phyloP scores from a whole-genome alignment of 176 grass and related monocot genomes.

The Canna indica region DNA sequence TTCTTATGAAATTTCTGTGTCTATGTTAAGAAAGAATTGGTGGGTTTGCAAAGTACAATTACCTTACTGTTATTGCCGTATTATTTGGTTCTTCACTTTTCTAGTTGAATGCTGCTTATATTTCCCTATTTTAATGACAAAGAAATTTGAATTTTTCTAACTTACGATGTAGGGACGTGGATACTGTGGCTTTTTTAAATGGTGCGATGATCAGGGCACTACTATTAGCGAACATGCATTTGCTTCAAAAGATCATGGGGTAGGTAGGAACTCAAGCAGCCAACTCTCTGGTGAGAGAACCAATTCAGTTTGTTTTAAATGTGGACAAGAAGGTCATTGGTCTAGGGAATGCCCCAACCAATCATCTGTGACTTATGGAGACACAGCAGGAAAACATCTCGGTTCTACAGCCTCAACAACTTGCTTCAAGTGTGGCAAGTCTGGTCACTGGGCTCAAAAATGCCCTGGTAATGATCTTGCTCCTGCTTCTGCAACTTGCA shows the following conservation, averaged over 20 bases:
- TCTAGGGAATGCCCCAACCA: too few relatives aligned
- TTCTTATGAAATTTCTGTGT: too few relatives aligned
- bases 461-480: conserved; percentile 6
- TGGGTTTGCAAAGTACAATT: too few relatives aligned
- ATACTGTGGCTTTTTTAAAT: conserved; percentile 75
- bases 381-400: conserved; percentile 32
- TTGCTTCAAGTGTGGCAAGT: conserved; percentile 25
- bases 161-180: too few relatives aligned
- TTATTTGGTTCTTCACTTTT: too few relatives aligned
- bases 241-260: conserved; percentile 23
- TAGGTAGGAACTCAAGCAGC: conserved; percentile 17
- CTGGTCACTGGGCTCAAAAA: conserved; percentile 29
- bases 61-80: too few relatives aligned
- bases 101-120: too few relatives aligned
- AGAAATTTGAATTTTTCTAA: too few relatives aligned
- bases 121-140: too few relatives aligned
- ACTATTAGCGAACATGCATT: conserved; percentile 22
- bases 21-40: too few relatives aligned
- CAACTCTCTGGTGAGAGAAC: conserved; percentile 27
- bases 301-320: conserved; percentile 62
- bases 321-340: too few relatives aligned
- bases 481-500: not conserved
- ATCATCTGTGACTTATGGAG: too few relatives aligned
- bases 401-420: conserved; percentile 21
- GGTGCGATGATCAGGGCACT: conserved; percentile 41